A percentile compares a stretch with the other conserved stretches of the same genome.
phyloP scores from a whole-genome alignment of 2,329 filamentous ascomycete genomes.

The Periconia sp. region DNA sequence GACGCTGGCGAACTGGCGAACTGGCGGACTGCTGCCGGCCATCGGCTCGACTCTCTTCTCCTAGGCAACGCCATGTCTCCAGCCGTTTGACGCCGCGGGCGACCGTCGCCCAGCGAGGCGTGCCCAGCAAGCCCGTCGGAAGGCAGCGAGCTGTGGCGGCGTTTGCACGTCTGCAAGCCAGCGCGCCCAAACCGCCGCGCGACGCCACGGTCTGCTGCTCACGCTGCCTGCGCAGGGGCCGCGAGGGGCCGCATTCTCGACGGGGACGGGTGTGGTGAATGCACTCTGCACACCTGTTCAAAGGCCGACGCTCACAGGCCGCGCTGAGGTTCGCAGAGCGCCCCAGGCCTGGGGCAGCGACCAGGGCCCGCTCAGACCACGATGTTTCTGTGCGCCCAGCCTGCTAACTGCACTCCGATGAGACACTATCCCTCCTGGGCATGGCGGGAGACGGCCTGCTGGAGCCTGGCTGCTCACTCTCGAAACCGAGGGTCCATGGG shows the following conservation, averaged over 20 bases:
- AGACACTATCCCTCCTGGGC: conserved; percentile 21
- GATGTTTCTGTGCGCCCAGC: conserved; percentile 9
- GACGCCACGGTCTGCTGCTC: too few species aligned
- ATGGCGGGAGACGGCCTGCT: conserved; percentile 21
- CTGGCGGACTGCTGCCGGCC: too few species aligned
- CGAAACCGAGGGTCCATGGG: conserved; percentile 31
- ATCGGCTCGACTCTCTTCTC: too few species aligned
- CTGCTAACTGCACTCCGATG: conserved; percentile 10
- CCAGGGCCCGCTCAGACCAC: conserved; percentile 13
- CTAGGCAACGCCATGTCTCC: too few species aligned
- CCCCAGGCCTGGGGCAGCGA: conserved; percentile 28
- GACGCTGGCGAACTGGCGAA: too few species aligned
- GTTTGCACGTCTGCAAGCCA: conserved; percentile 37
- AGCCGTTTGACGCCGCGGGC: conserved; percentile 33
- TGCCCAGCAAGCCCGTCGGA: conserved; percentile 9
- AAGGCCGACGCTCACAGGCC: conserved; percentile 17
- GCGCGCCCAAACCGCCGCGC: conserved; percentile 19
- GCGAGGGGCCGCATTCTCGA: conserved; percentile 12
- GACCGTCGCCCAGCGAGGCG: conserved; percentile 9
- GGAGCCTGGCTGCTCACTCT: conserved; percentile 24
- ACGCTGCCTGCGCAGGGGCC: too few species aligned
- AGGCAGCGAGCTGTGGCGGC: conserved; percentile 35
- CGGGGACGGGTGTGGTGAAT: conserved; percentile 3
- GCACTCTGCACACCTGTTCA: neutral
- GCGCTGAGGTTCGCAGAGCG: conserved; percentile 19